phyloP scores from a whole-genome alignment of 305 asterid species.

The Fraxinus paxiana region DNA sequence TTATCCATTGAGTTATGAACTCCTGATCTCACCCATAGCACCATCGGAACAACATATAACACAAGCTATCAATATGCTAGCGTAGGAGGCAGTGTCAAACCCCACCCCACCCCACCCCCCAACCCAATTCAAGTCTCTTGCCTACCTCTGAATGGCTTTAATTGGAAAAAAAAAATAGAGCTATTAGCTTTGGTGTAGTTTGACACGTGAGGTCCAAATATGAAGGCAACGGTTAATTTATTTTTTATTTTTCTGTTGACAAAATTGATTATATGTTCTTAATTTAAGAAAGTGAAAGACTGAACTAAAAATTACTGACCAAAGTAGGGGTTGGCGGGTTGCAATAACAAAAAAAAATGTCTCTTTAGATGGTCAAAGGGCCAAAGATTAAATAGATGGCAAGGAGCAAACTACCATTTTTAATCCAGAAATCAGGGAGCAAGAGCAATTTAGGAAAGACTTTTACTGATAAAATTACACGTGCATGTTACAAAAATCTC shows the following conservation, averaged over 20 bases:
- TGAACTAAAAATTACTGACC: background rate
- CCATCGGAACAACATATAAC: background rate
- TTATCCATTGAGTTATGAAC: constrained; percentile 4
- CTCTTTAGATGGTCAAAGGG: background rate
- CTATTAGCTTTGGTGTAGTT: background rate
- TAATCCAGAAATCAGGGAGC: background rate
- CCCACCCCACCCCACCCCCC: background rate
- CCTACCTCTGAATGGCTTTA: background rate
- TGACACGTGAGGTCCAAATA: background rate
- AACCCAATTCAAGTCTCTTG: background rate
- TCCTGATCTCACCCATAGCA: background rate
- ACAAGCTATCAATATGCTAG: background rate
- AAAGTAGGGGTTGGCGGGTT: background rate
- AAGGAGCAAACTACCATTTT: background rate
- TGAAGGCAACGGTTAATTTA: background rate
- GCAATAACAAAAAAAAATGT: background rate
- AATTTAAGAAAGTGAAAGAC: background rate
- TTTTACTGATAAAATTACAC: background rate
- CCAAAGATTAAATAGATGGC: background rate
- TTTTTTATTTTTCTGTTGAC: background rate
- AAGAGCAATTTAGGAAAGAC: background rate
- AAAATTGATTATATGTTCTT: background rate
- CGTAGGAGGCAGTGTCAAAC: background rate
- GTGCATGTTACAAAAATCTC: background rate
- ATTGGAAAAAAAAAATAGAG: background rate